Conservation (phyloP, 129 eudicot species). For the Solidago caesia region DNA sequence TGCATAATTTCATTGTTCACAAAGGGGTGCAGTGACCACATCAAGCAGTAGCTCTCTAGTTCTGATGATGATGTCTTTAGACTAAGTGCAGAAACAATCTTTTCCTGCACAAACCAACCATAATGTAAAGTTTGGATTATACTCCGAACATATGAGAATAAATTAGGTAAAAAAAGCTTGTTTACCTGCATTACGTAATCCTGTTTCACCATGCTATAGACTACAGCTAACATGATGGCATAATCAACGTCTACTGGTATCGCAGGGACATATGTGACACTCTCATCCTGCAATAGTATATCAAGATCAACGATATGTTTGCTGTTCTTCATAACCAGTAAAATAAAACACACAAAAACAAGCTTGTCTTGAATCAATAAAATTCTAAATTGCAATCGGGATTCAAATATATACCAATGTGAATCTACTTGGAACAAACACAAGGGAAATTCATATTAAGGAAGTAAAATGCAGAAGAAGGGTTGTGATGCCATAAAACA, state of each 20-base stretch:
- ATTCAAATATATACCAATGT: background rate
- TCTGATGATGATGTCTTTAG: slow-evolving; percentile 63
- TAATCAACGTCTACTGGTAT: slow-evolving; percentile 43
- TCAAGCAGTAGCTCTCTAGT: slow-evolving; percentile 70
- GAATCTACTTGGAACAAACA: background rate
- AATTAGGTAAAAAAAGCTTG: background rate
- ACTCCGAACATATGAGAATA: background rate
- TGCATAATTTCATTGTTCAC: slow-evolving; percentile 65
- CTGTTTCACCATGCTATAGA: slow-evolving; percentile 71
- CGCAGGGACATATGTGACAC: slow-evolving; percentile 31
- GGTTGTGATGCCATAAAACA: background rate
- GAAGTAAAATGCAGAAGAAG: background rate
- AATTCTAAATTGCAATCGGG: background rate
- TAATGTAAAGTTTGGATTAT: slow-evolving; percentile 1
- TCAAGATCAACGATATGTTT: background rate
- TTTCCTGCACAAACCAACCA: slow-evolving; percentile 45
- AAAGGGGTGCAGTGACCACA: slow-evolving; percentile 91
- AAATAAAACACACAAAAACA: background rate
- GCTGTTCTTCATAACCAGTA: background rate
- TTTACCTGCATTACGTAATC: slow-evolving; percentile 83
- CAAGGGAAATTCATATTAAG: background rate
- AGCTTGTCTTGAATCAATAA: background rate
- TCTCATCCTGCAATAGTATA: slow-evolving; percentile 33
- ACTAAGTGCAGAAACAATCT: slow-evolving; percentile 60
- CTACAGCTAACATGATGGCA: slow-evolving; percentile 57